Conservation (phyloP, 2,329 filamentous ascomycete species). For the Neospermospora avenae region DNA sequence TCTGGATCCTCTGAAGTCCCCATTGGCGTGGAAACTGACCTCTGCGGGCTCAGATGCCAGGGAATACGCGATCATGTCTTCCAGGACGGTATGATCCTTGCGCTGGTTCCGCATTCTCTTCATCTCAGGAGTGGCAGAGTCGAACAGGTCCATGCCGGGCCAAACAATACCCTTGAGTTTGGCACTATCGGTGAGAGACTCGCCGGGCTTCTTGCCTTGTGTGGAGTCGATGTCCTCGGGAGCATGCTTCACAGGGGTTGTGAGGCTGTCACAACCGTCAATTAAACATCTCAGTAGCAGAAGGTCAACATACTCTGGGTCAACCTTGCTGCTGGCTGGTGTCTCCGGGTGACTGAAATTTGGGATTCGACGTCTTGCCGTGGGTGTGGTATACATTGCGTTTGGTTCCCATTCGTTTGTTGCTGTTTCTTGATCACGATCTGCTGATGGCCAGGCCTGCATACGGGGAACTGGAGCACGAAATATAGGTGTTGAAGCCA, state of each 20-base stretch:
- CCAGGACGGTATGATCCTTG: slow-evolving; percentile 69
- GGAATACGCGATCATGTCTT: slow-evolving; percentile 63
- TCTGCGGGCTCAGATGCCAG: slow-evolving; percentile 61
- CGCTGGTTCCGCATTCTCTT: slow-evolving; percentile 74
- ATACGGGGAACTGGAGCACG: slow-evolving; percentile 34
- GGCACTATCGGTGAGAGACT: slow-evolving; percentile 30
- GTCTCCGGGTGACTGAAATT: slow-evolving; percentile 24
- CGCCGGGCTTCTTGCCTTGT: slow-evolving; percentile 18
- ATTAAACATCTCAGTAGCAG: not conserved
- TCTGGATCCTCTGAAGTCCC: slow-evolving; percentile 49
- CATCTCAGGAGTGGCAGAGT: slow-evolving; percentile 71
- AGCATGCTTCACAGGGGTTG: slow-evolving; percentile 25
- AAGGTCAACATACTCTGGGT: slow-evolving; percentile 22
- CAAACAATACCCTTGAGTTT: slow-evolving; percentile 68
- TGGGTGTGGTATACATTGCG: slow-evolving; percentile 30
- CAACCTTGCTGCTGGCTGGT: slow-evolving; percentile 13
- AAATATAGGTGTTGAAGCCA: slow-evolving; percentile 22
- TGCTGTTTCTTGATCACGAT: slow-evolving; percentile 9
- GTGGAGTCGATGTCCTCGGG: slow-evolving; percentile 9
- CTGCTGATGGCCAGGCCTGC: slow-evolving; percentile 25
- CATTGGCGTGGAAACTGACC: slow-evolving; percentile 55
- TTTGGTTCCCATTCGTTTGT: slow-evolving; percentile 21
- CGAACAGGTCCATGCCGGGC: slow-evolving; percentile 79
- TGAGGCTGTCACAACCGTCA: slow-evolving; percentile 20
- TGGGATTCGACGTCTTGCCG: slow-evolving; percentile 26